Evolutionary conservation across 805 yeast species (phyloP).

Genomic region (Kazachstania kunashirensis): DNA sequence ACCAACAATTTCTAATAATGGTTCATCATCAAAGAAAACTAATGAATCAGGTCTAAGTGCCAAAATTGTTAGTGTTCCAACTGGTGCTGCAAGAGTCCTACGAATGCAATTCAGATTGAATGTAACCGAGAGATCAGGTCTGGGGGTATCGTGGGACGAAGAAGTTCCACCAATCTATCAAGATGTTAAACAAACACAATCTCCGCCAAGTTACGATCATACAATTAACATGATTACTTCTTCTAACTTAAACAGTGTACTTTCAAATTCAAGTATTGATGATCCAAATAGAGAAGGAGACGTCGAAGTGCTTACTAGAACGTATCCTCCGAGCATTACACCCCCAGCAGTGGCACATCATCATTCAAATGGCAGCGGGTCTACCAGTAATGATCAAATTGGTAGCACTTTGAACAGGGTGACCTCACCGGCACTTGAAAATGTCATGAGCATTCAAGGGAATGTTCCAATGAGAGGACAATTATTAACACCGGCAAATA

Average conservation of each 20-base stretch:
- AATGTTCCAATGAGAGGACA: slow-evolving; percentile 20
- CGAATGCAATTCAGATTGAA: slow-evolving; percentile 87
- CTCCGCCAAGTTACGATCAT: slow-evolving; percentile 73
- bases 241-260: not conserved
- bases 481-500: slow-evolving; percentile 26
- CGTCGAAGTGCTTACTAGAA: not conserved
- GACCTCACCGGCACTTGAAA: slow-evolving; percentile 21
- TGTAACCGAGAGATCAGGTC: slow-evolving; percentile 83
- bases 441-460: slow-evolving; percentile 26
- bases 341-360: slow-evolving; percentile 26
- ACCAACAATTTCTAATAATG: slow-evolving; percentile 10
- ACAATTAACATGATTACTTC: slow-evolving; percentile 2
- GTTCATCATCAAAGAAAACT: not conserved
- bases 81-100: slow-evolving; percentile 90
- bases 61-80: slow-evolving; percentile 54
- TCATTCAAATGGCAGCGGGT: not conserved
- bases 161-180: slow-evolving; percentile 97
- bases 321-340: slow-evolving; percentile 9
- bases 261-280: slow-evolving; percentile 1
- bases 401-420: slow-evolving; percentile 8
- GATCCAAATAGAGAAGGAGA: slow-evolving; percentile 1
- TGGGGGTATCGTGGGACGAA: slow-evolving; percentile 97
- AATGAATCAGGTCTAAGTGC: slow-evolving; percentile 4
- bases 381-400: not conserved
- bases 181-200: slow-evolving; percentile 59